Percentiles rank a stretch among this genome's conserved stretches.
These are phyloP conservation scores for Citrullus mucosospermus DNA, from an alignment of 306 rosid genomes.

Conservation along the genomic window DNA sequence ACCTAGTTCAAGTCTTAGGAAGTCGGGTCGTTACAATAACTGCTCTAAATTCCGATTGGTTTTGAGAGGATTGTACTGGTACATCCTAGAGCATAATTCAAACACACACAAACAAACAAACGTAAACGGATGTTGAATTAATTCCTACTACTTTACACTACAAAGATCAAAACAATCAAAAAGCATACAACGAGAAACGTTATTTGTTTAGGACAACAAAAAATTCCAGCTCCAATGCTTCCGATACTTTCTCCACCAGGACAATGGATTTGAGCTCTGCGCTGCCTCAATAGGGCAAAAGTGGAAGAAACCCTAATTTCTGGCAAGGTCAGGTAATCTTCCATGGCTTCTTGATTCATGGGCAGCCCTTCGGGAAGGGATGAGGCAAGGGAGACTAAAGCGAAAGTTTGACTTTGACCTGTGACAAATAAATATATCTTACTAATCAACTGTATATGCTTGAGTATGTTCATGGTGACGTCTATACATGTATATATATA, in stretches of 20 bases:
- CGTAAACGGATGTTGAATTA: not conserved
- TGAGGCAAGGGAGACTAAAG: not conserved
- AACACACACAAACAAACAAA: not conserved
- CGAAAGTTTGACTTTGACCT: not conserved
- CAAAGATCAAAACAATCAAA: not conserved
- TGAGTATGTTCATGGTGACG: too few relatives aligned
- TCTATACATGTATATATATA: too few relatives aligned
- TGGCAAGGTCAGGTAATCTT: not conserved
- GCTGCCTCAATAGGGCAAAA: not conserved
- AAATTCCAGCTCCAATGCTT: not conserved
- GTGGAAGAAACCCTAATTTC: not conserved
- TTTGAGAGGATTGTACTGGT: not conserved
- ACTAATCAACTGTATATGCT: too few relatives aligned
- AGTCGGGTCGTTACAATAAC: too few relatives aligned
- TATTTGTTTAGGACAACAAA: not conserved
- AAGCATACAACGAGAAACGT: not conserved
- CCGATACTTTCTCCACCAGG: not conserved
- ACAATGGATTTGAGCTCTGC: not conserved
- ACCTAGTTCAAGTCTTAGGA: too few relatives aligned
- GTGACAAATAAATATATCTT: too few relatives aligned
- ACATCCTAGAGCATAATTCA: conserved; percentile 1
- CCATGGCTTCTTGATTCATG: not conserved
- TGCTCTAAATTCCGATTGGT: not conserved
- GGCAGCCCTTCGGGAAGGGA: not conserved
- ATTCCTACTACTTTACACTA: not conserved